Evolutionary conservation across 1,284 basidiomycete species (phyloP).

Genomic region (Malassezia japonica): DNA sequence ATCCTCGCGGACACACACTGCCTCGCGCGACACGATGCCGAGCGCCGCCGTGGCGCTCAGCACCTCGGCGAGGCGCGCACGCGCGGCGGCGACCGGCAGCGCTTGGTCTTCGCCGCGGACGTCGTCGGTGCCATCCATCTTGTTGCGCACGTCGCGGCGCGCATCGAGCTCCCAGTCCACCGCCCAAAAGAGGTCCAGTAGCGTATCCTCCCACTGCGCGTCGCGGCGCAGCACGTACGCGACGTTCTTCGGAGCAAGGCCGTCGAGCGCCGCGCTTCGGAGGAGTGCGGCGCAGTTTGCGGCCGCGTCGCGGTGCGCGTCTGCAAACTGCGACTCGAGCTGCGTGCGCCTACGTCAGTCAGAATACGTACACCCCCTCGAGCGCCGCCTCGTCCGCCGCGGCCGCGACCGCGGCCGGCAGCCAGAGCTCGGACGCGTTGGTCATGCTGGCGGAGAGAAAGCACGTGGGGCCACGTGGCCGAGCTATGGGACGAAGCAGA

Average conservation of each 20-base stretch:
- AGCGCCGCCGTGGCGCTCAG: background rate
- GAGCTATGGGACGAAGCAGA: constrained; percentile 5
- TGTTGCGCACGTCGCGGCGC: constrained; percentile 20
- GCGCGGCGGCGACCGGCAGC: constrained; percentile 12
- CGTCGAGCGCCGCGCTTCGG: background rate
- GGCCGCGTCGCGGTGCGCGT: background rate
- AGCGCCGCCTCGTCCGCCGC: background rate
- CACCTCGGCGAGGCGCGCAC: constrained; percentile 19
- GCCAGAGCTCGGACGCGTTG: background rate
- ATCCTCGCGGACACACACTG: constrained; percentile 24
- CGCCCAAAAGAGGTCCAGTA: constrained; percentile 36
- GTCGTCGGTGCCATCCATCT: background rate
- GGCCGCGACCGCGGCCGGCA: background rate
- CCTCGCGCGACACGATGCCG: constrained; percentile 14
- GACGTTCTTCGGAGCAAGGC: background rate
- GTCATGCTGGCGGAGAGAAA: background rate
- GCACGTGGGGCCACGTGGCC: background rate
- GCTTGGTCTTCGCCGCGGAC: background rate
- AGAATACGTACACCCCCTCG: background rate
- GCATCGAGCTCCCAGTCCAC: constrained; percentile 37
- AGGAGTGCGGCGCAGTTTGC: background rate
- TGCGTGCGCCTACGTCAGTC: background rate
- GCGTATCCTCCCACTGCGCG: constrained; percentile 10
- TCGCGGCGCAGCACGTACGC: background rate
- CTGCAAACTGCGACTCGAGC: background rate